Evolutionary conservation across 108 stramenopile species (phyloP).

Genomic region (Fistulifera pelliculosa): DNA sequence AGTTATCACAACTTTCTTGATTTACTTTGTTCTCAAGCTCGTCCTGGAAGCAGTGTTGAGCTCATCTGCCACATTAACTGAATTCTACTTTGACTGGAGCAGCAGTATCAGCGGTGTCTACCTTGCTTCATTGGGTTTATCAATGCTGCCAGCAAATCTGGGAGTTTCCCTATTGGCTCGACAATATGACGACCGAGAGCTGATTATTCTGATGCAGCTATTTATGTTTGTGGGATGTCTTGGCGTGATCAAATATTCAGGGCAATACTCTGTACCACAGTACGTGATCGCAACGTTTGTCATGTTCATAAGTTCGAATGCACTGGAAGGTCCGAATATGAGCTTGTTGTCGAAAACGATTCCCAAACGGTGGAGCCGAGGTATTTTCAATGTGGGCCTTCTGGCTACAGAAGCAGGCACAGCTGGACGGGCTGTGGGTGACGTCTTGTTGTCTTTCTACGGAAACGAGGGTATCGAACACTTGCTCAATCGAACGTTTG

Average conservation of each 20-base stretch:
- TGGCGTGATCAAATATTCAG: slow-evolving; percentile 13
- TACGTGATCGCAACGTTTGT: slow-evolving; percentile 34
- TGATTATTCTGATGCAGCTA: slow-evolving; percentile 22
- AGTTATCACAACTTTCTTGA: slow-evolving; percentile 22
- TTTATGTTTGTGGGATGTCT: slow-evolving; percentile 28
- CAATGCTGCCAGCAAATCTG: slow-evolving; percentile 41
- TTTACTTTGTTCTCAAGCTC: slow-evolving; percentile 32
- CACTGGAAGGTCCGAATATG: slow-evolving; percentile 61
- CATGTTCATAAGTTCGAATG: slow-evolving; percentile 37
- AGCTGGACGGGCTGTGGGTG: slow-evolving; percentile 53
- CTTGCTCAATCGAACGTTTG: slow-evolving; percentile 21
- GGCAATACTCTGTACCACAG: slow-evolving; percentile 23
- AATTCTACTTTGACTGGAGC: slow-evolving; percentile 39
- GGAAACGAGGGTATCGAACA: slow-evolving; percentile 27
- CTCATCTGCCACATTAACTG: slow-evolving; percentile 23
- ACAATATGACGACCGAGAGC: slow-evolving; percentile 33
- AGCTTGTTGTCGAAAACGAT: slow-evolving; percentile 67
- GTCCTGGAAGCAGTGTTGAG: slow-evolving; percentile 31
- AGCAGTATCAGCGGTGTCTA: slow-evolving; percentile 17
- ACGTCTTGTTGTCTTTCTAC: slow-evolving; percentile 27
- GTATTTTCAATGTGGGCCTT: slow-evolving; percentile 78
- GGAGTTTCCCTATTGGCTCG: slow-evolving; percentile 23
- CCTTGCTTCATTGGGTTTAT: slow-evolving; percentile 25
- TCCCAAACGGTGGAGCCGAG: slow-evolving; percentile 48
- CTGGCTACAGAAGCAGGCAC: slow-evolving; percentile 82